phyloP scores from a whole-genome alignment of 768 basidiomycete genomes.

The Pleurotus tuoliensis region DNA sequence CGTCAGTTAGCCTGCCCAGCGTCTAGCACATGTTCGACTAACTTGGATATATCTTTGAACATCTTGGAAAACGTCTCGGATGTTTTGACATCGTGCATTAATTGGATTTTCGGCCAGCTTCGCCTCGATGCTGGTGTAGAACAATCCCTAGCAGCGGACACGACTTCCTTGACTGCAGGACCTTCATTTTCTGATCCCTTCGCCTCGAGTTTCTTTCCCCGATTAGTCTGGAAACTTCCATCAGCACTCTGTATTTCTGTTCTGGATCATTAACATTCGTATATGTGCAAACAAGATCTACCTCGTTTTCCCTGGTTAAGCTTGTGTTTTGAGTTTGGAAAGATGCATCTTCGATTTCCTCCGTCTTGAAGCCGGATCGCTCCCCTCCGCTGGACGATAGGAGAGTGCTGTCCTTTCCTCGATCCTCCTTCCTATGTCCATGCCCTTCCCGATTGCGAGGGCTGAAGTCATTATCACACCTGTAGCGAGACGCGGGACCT shows the following conservation, averaged over 20 bases:
- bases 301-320: too few relatives aligned
- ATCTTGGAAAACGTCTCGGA: not conserved
- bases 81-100: too few relatives aligned
- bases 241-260: not conserved
- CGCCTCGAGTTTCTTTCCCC: not conserved
- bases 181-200: too few relatives aligned
- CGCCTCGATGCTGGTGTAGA: not conserved
- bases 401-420: conserved; percentile 9
- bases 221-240: not conserved
- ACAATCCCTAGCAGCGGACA: not conserved
- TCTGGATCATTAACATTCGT: too few relatives aligned
- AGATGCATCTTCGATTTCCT: conserved; percentile 3
- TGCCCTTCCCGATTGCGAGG: not conserved
- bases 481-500: not conserved
- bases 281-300: too few relatives aligned
- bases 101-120: too few relatives aligned
- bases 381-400: not conserved
- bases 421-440: not conserved
- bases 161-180: not conserved
- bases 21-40: not conserved
- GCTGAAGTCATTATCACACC: not conserved
- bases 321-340: not conserved
- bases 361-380: not conserved
- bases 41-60: conserved; percentile 3
- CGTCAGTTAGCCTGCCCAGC: not conserved